These are phyloP conservation scores for Dryadomyces quercus-mongolicae DNA, from an alignment of 2,329 filamentous ascomycete species.

Conservation along the genomic window DNA sequence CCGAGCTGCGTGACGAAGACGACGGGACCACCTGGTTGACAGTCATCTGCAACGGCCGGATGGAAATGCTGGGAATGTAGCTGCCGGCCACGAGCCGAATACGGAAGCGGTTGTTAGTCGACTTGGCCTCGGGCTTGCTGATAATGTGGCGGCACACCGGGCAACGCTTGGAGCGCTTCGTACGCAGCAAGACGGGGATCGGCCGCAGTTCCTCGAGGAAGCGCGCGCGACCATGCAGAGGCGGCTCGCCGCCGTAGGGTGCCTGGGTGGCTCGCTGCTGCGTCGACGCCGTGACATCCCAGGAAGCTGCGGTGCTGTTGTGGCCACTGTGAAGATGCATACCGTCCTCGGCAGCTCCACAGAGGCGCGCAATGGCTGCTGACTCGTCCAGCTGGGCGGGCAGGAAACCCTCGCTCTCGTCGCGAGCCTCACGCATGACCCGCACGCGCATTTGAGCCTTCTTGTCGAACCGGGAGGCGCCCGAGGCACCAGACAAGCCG, in stretches of 20 bases:
- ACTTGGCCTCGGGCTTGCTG: conserved; percentile 84
- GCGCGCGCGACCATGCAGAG: conserved; percentile 33
- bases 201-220: conserved; percentile 70
- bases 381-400: conserved; percentile 50
- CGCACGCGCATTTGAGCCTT: conserved; percentile 55
- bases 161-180: conserved; percentile 89
- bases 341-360: conserved; percentile 11
- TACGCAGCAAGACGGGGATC: conserved; percentile 69
- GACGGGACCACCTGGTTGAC: conserved; percentile 9
- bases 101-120: conserved; percentile 78
- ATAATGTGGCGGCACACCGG: conserved; percentile 89
- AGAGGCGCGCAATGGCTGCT: conserved; percentile 46
- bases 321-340: neutral
- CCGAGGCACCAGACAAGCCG: conserved; percentile 1
- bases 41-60: conserved; percentile 42
- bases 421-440: conserved; percentile 70
- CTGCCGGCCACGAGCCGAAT: conserved; percentile 81
- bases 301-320: conserved; percentile 34
- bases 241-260: conserved; percentile 27
- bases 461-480: conserved; percentile 44
- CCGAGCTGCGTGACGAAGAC: neutral
- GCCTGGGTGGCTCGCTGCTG: conserved; percentile 36
- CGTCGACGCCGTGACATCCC: conserved; percentile 46
- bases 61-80: conserved; percentile 73
- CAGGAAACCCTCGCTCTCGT: conserved; percentile 58